Percentiles rank a stretch among this genome's conserved stretches.
Conservation (phyloP, 2,329 filamentous ascomycete genomes). For the Xylaria polymorpha region DNA sequence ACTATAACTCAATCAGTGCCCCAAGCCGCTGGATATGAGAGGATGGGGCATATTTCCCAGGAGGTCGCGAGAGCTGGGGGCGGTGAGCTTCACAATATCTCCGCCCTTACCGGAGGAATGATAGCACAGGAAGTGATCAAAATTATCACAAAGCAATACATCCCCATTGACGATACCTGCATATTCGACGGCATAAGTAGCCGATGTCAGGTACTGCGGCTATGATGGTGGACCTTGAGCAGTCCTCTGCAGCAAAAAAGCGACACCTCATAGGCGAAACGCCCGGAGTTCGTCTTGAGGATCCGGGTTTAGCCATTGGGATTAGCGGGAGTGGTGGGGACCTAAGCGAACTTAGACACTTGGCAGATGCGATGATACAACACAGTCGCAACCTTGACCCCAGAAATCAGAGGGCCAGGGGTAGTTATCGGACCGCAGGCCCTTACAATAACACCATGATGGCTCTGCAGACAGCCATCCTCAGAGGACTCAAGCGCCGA, state of each 20-base stretch:
- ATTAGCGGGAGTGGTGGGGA: slow-evolving; percentile 47
- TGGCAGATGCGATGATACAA: slow-evolving; percentile 48
- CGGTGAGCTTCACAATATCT: slow-evolving; percentile 92
- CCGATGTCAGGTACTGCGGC: slow-evolving; percentile 67
- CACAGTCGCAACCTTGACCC: slow-evolving; percentile 45
- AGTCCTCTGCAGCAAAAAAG: slow-evolving; percentile 39
- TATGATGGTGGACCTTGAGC: slow-evolving; percentile 54
- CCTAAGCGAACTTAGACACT: slow-evolving; percentile 45
- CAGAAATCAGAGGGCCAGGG: slow-evolving; percentile 42
- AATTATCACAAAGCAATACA: slow-evolving; percentile 78
- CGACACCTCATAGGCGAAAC: slow-evolving; percentile 44
- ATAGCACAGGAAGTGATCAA: slow-evolving; percentile 98
- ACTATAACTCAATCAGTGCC: slow-evolving; percentile 58
- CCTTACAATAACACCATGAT: slow-evolving; percentile 49
- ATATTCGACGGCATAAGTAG: slow-evolving; percentile 76
- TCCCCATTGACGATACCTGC: slow-evolving; percentile 77
- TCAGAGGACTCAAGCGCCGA: slow-evolving; percentile 36
- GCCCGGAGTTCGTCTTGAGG: slow-evolving; percentile 46
- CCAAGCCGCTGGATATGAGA: slow-evolving; percentile 61
- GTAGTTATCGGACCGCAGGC: slow-evolving; percentile 52
- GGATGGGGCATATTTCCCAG: slow-evolving; percentile 65
- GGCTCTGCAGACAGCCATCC: slow-evolving; percentile 38
- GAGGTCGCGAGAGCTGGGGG: slow-evolving; percentile 82
- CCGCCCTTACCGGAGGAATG: slow-evolving; percentile 87
- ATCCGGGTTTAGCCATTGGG: slow-evolving; percentile 50